phyloP scores from a whole-genome alignment of 352 stramenopile genomes.

The Pythium utonaiense region DNA sequence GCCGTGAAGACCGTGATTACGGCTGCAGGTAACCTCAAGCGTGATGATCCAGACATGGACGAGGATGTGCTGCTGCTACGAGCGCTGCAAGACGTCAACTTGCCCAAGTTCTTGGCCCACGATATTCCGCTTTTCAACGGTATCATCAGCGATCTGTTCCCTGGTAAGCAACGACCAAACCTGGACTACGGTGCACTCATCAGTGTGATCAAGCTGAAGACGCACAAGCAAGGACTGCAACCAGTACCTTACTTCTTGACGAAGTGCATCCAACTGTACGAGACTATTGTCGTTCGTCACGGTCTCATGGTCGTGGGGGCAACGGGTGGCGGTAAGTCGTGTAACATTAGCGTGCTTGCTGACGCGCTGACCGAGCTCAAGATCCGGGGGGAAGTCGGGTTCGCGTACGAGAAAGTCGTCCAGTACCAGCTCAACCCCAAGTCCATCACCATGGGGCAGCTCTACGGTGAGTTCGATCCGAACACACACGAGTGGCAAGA shows the following conservation, averaged over 20 bases:
- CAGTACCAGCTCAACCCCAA: constrained; percentile 94
- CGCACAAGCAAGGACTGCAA: constrained; percentile 80
- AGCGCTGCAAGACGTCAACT: constrained; percentile 94
- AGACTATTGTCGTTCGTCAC: constrained; percentile 93
- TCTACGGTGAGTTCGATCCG: constrained; percentile 94
- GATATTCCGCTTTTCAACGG: constrained; percentile 95
- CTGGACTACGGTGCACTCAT: constrained; percentile 87
- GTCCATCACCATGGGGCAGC: constrained; percentile 93
- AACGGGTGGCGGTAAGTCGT: constrained; percentile 89
- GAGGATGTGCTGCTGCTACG: constrained; percentile 93
- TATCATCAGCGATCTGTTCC: constrained; percentile 95
- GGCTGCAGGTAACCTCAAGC: constrained; percentile 88
- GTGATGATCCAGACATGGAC: constrained; percentile 88
- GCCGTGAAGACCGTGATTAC: constrained; percentile 90
- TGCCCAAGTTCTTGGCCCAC: constrained; percentile 93
- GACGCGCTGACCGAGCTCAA: constrained; percentile 89
- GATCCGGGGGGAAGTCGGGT: constrained; percentile 61
- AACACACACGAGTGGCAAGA: constrained; percentile 96
- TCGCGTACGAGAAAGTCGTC: constrained; percentile 87
- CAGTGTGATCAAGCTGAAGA: constrained; percentile 88
- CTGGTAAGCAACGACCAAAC: constrained; percentile 84
- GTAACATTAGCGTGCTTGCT: constrained; percentile 89
- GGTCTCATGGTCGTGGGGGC: constrained; percentile 95
- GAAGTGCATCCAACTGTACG: constrained; percentile 94
- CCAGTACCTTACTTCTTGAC: constrained; percentile 90